Conservation (phyloP, 306 rosid genomes). For the Potentilla sterilis region DNA sequence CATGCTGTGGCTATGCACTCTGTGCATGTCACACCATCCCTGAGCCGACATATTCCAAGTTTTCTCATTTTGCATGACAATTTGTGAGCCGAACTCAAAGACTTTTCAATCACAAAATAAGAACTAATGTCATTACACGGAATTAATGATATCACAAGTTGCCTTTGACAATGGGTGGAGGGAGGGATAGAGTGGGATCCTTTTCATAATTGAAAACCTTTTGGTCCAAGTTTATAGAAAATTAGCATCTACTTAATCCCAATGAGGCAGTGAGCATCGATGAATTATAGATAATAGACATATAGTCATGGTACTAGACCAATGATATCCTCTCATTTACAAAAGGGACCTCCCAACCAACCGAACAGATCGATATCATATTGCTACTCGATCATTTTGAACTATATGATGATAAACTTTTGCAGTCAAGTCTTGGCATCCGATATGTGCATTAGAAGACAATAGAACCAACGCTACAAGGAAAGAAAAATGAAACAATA, state of each 20-base stretch:
- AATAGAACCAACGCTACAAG: neutral
- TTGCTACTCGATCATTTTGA: neutral
- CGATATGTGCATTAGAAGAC: neutral
- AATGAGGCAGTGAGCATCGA: neutral
- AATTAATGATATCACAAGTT: too few relatives aligned
- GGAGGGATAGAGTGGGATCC: neutral
- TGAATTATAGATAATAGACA: neutral
- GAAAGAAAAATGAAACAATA: neutral
- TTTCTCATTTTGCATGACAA: too few relatives aligned
- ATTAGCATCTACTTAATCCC: neutral
- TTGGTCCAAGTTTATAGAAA: neutral
- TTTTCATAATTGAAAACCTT: neutral
- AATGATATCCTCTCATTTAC: neutral
- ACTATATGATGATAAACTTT: too few relatives aligned
- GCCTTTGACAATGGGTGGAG: neutral
- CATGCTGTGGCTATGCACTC: neutral
- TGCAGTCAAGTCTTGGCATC: too few relatives aligned
- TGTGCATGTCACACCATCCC: conserved; percentile 11
- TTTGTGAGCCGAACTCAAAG: too few relatives aligned
- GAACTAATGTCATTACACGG: neutral
- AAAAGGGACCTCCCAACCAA: conserved; percentile 3
- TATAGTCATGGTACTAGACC: neutral
- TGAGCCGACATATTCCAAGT: too few relatives aligned
- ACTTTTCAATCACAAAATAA: too few relatives aligned
- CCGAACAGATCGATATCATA: neutral